Conservation (phyloP, 2,329 filamentous ascomycete genomes). For the Hypoxylon sp. region DNA sequence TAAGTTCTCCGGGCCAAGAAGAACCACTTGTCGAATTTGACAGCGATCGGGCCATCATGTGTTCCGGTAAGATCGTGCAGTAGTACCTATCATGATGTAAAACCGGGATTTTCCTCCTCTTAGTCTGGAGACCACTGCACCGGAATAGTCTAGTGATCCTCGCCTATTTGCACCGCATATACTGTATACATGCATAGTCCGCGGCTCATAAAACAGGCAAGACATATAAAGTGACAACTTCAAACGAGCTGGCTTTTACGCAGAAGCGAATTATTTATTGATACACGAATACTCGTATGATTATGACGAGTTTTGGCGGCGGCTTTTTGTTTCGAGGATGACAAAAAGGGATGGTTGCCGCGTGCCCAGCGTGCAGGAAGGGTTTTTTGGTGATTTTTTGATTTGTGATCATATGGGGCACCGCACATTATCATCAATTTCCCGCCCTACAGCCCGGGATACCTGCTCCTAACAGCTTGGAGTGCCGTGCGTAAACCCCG, state of each 20-base stretch:
- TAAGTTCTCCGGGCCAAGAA: not conserved
- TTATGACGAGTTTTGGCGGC: conserved; percentile 27
- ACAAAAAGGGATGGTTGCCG: conserved; percentile 24
- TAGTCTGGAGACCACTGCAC: not conserved
- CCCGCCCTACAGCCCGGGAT: not conserved
- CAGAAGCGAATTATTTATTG: conserved; percentile 13
- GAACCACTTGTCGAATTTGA: conserved; percentile 3
- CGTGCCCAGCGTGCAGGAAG: conserved; percentile 3
- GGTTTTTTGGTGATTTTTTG: conserved; percentile 37
- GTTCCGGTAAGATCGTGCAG: conserved; percentile 7
- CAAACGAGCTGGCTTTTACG: not conserved
- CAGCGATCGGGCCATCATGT: not conserved
- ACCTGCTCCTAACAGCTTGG: not conserved
- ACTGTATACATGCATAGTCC: not conserved
- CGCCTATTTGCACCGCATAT: not conserved
- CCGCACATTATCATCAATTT: conserved; percentile 11
- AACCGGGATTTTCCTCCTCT: not conserved
- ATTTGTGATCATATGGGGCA: conserved; percentile 44
- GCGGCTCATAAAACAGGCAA: not conserved
- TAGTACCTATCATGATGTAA: conserved; percentile 6
- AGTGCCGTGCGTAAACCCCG: not conserved
- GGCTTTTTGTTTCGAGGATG: conserved; percentile 1
- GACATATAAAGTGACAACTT: conserved; percentile 2
- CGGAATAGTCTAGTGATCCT: not conserved
- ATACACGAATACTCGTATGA: conserved; percentile 35